A percentile compares a stretch with the other conserved stretches of the same genome.
phyloP scores from a whole-genome alignment of 495 filamentous ascomycete genomes.

The Lepidopterella palustris region DNA sequence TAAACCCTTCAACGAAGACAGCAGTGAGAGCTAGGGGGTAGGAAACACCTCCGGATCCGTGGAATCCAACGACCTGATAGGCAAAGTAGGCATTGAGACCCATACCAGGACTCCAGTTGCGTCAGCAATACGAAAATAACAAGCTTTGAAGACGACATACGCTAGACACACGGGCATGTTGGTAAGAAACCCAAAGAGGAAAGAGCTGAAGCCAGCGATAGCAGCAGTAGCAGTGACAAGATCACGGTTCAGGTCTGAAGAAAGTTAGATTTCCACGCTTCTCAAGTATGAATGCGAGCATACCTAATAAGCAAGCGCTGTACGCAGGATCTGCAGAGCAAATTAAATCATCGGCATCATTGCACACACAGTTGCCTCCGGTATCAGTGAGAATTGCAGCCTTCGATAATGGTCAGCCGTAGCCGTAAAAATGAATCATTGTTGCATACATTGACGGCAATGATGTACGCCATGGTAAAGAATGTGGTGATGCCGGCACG shows the following conservation, averaged over 20 bases:
- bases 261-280: conserved; percentile 1
- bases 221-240: conserved; percentile 75
- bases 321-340: conserved; percentile 55
- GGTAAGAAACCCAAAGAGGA: conserved; percentile 68
- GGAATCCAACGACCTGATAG: conserved; percentile 71
- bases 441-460: conserved; percentile 53
- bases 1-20: conserved; percentile 75
- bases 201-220: conserved; percentile 62
- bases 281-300: not conserved
- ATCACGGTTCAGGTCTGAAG: conserved; percentile 58
- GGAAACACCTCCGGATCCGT: conserved; percentile 60
- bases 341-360: conserved; percentile 41
- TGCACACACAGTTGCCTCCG: conserved; percentile 72
- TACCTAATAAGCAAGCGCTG: conserved; percentile 47
- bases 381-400: conserved; percentile 51
- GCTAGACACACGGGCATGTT: conserved; percentile 71
- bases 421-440: not conserved
- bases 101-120: conserved; percentile 56
- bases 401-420: conserved; percentile 16
- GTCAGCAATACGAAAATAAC: not conserved
- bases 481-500: conserved; percentile 75
- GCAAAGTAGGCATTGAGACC: conserved; percentile 81
- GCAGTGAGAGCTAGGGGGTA: conserved; percentile 69
- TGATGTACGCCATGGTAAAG: conserved; percentile 83
- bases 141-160: conserved; percentile 3